Conservation (phyloP, 768 basidiomycete species). For the Phylloporus arenicola region DNA sequence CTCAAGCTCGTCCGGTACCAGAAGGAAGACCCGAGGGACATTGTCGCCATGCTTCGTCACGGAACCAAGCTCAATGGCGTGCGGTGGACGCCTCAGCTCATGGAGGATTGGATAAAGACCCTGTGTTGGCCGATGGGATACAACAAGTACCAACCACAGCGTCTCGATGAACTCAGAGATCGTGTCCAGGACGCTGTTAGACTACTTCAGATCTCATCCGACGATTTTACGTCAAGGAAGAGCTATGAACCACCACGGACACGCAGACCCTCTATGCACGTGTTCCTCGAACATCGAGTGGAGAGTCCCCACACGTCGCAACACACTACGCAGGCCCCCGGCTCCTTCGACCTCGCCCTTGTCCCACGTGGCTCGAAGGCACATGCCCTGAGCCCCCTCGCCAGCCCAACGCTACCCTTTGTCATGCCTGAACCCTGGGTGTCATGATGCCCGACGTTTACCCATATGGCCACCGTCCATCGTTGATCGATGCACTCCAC, state of each 20-base stretch:
- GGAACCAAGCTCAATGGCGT: constrained; percentile 48
- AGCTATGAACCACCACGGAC: neutral
- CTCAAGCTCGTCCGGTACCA: constrained; percentile 67
- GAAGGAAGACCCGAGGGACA: constrained; percentile 58
- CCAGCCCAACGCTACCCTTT: constrained; percentile 5
- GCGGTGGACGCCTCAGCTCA: constrained; percentile 48
- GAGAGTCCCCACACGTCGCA: neutral
- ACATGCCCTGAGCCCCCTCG: constrained; percentile 8
- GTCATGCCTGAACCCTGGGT: constrained; percentile 27
- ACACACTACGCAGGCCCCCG: neutral
- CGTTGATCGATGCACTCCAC: constrained; percentile 12
- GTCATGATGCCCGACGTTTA: neutral
- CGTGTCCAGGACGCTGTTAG: constrained; percentile 53
- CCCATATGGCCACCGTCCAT: neutral
- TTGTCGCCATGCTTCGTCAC: constrained; percentile 61
- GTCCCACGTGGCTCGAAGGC: neutral
- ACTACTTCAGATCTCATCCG: constrained; percentile 15
- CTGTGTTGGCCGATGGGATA: constrained; percentile 67
- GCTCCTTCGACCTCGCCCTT: constrained; percentile 1
- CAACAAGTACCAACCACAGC: constrained; percentile 38
- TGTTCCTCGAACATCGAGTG: neutral
- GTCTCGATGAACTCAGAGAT: constrained; percentile 41
- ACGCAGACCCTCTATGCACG: constrained; percentile 11
- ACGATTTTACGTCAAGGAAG: constrained; percentile 9
- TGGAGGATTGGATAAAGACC: constrained; percentile 54